These are phyloP conservation scores for Penicillium vulpinum DNA, from an alignment of 2,329 filamentous ascomycete genomes.

Conservation along the genomic window DNA sequence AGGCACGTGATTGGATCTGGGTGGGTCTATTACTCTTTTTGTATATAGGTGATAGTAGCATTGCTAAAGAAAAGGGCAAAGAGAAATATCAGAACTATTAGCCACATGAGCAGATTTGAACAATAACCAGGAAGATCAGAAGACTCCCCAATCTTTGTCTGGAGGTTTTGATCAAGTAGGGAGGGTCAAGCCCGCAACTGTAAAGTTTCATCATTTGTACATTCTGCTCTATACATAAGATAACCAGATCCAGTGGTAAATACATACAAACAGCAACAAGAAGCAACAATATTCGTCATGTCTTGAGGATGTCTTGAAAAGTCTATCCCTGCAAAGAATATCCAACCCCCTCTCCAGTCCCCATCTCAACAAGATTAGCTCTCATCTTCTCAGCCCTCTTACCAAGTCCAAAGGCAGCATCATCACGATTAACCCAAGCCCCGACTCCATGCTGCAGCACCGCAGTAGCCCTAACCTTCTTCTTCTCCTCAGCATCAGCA, in stretches of 20 bases:
- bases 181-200: background rate
- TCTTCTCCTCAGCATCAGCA: conserved; percentile 25
- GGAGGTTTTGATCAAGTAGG: background rate
- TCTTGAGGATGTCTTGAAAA: background rate
- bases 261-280: background rate
- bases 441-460: conserved; percentile 51
- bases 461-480: conserved; percentile 44
- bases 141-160: background rate
- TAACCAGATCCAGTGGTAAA: background rate
- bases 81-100: background rate
- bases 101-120: background rate
- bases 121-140: background rate
- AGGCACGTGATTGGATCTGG: background rate
- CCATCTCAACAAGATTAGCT: conserved; percentile 47
- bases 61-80: background rate
- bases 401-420: conserved; percentile 42
- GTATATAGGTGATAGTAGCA: background rate
- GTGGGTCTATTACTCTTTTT: background rate
- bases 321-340: conserved; percentile 44
- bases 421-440: conserved; percentile 44
- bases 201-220: background rate
- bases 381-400: conserved; percentile 47
- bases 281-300: background rate
- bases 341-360: conserved; percentile 46
- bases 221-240: background rate